A percentile compares a stretch with the other conserved stretches of the same genome.
Evolutionary conservation across 2,329 filamentous ascomycete species (phyloP).

Genomic region (Aspergillus luchuensis): DNA sequence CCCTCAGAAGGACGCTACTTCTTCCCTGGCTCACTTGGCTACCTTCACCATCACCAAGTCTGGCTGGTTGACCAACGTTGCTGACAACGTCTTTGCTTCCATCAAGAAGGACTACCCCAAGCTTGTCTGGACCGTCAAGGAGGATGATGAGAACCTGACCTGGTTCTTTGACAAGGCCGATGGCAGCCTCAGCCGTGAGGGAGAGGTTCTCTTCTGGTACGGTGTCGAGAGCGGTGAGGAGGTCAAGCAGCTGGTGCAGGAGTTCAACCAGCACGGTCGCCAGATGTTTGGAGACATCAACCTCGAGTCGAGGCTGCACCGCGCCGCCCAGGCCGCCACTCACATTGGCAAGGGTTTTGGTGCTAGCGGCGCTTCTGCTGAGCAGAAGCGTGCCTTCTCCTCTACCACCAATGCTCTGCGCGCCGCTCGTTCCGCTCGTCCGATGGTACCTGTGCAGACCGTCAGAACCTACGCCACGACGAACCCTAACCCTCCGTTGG

Average conservation of each 20-base stretch:
- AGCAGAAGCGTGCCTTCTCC: slow-evolving; percentile 70
- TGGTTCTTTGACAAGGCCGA: slow-evolving; percentile 99
- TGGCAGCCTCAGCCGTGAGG: slow-evolving; percentile 80
- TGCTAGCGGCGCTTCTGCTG: slow-evolving; percentile 50
- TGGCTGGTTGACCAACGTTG: slow-evolving; percentile 91
- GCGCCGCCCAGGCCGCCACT: slow-evolving; percentile 71
- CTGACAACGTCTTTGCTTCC: slow-evolving; percentile 90
- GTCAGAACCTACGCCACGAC: slow-evolving; percentile 47
- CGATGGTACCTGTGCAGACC: slow-evolving; percentile 33
- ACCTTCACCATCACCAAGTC: slow-evolving; percentile 92
- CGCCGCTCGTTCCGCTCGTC: slow-evolving; percentile 34
- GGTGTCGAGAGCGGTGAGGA: slow-evolving; percentile 80
- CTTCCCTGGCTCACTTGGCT: slow-evolving; percentile 76
- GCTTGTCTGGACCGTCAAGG: slow-evolving; percentile 94
- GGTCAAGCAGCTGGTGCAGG: slow-evolving; percentile 78
- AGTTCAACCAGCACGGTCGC: slow-evolving; percentile 79
- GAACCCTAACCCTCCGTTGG: slow-evolving; percentile 88
- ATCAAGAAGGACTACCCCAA: slow-evolving; percentile 93
- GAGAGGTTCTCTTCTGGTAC: slow-evolving; percentile 95
- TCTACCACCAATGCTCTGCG: slow-evolving; percentile 52
- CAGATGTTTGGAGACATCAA: slow-evolving; percentile 89
- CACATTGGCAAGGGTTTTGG: slow-evolving; percentile 53
- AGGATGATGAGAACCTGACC: slow-evolving; percentile 92
- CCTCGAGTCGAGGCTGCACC: slow-evolving; percentile 79
- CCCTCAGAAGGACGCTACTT: slow-evolving; percentile 57